Percentiles rank a stretch among this genome's conserved stretches.
Evolutionary conservation across 495 filamentous ascomycete genomes (phyloP).

Genomic region (Cryomyces minteri): DNA sequence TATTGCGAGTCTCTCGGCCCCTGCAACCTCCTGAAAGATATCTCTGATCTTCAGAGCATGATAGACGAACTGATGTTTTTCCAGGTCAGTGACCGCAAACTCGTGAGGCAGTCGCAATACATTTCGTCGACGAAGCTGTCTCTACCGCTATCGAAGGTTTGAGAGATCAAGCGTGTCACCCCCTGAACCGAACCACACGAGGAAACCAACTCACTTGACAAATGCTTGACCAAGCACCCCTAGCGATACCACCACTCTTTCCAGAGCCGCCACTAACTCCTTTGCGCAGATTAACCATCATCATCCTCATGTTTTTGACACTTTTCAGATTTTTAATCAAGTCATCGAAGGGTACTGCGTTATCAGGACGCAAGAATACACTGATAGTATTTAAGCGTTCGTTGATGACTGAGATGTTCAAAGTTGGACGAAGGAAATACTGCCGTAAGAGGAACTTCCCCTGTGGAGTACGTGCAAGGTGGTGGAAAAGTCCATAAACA

Average conservation of each 20-base stretch:
- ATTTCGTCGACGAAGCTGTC: too few species aligned
- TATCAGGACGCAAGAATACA: slow-evolving; percentile 52
- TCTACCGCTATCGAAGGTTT: too few species aligned
- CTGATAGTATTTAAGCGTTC: slow-evolving; percentile 54
- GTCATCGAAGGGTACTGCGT: slow-evolving; percentile 32
- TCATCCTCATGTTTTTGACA: slow-evolving; percentile 61
- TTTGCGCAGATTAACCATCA: slow-evolving; percentile 54
- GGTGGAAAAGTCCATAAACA: slow-evolving; percentile 64
- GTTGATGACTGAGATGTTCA: slow-evolving; percentile 46
- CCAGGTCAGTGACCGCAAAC: too few species aligned
- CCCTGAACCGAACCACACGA: too few species aligned
- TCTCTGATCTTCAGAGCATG: slow-evolving; percentile 52
- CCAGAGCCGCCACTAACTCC: slow-evolving; percentile 48
- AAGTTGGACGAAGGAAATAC: slow-evolving; percentile 69
- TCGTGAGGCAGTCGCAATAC: too few species aligned
- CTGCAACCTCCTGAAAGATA: slow-evolving; percentile 38
- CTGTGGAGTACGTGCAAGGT: slow-evolving; percentile 64
- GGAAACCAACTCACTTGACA: slow-evolving; percentile 5
- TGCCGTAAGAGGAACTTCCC: slow-evolving; percentile 60
- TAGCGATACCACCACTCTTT: slow-evolving; percentile 36
- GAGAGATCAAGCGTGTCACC: too few species aligned
- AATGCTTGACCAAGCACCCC: slow-evolving; percentile 49
- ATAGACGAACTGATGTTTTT: slow-evolving; percentile 34
- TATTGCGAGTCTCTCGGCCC: slow-evolving; percentile 35
- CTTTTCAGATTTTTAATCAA: slow-evolving; percentile 47